Base-by-base conservation (phyloP, 1,284 basidiomycete species). In the Apiotrichum gamsii region DNA sequence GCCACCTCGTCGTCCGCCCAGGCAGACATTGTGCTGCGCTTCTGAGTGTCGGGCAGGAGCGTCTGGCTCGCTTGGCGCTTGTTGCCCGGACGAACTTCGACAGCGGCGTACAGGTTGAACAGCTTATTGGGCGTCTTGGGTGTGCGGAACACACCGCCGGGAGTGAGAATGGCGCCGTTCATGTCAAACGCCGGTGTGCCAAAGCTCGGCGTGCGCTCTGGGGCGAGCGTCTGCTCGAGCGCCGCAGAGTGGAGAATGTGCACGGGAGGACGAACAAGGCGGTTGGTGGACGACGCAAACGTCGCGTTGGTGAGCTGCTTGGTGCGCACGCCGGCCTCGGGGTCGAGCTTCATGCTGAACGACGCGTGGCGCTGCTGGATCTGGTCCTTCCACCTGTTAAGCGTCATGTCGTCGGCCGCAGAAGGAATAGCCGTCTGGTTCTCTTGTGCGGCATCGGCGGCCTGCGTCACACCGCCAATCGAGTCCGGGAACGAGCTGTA, bases 61-160 rank as follows among this genome's bases (percentile, higher is more conserved):
- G 69, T 71, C 47, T 68, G 69, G 51, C 58, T 62, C n/a, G 71
- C 64, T 21, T 69, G 43, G 16, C 71, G 58, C 49, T 73, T 73
- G 55, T 69, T 70, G 2, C 64, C 65, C 1, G 70, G 69, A 30
- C 69, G 56, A 5, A 60, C 60, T 14, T 54, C 47, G 0, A 46
- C 36, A 16, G 48, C 43, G 5, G 49, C 16, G 21, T 53, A 32
- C 45, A 59, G 54, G 11, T 31, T 44, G 16, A 32, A 24, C 29
- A 33, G 33, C 16, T 39, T 42, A 5, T 43, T 39, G 11, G 47
- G 39, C 19, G 45, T 45, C 23, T 18, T 42, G 16, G 30, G 35
- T 3, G 5, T 15, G 20, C 40, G n/a, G 15, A 38, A 11, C 16
- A 32, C 30, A 37, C 28, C 36, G n/a, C 38, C 30, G 33, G 49